Percentiles rank a stretch among this genome's conserved stretches.
These are phyloP conservation scores for Gossypioides kirkii DNA, from an alignment of 345 rosid species.

Conservation along the genomic window DNA sequence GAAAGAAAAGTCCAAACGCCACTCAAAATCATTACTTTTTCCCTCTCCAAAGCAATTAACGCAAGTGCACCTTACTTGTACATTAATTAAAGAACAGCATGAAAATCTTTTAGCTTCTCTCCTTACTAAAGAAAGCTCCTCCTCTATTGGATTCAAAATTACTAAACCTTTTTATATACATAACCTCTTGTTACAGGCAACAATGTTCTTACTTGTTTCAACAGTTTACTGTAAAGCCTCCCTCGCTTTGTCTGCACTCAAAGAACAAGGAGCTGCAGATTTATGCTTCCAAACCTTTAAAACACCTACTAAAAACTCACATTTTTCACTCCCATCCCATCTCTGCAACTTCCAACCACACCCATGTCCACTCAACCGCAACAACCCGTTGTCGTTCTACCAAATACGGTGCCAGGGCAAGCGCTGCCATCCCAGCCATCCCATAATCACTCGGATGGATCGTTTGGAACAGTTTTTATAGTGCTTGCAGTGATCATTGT, in stretches of 20 bases:
- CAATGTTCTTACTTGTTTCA: conserved; percentile 31
- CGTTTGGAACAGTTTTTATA: conserved; percentile 53
- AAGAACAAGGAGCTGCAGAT: conserved; percentile 29
- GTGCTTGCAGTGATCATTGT: conserved; percentile 52
- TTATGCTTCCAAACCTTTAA: not conserved
- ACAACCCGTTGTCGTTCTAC: conserved; percentile 39
- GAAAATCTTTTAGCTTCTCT: not conserved
- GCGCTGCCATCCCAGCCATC: conserved; percentile 23
- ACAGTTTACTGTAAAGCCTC: conserved; percentile 22
- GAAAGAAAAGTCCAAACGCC: too few species aligned
- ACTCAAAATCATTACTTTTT: not conserved
- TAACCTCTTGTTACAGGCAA: conserved; percentile 14
- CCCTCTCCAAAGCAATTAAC: not conserved
- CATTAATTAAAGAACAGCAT: not conserved
- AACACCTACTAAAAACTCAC: conserved; percentile 3
- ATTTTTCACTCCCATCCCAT: not conserved
- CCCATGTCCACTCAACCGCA: conserved; percentile 23
- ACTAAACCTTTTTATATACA: not conserved
- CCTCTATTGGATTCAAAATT: conserved; percentile 4
- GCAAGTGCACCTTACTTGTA: not conserved
- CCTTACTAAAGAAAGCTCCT: conserved; percentile 10
- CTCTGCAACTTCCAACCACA: not conserved
- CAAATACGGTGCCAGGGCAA: conserved; percentile 30
- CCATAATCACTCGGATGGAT: conserved; percentile 44
- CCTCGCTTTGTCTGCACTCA: conserved; percentile 44